Conservation (phyloP, 1,139 yeast genomes). For the Yamadazyma kanchanaburiensis region DNA sequence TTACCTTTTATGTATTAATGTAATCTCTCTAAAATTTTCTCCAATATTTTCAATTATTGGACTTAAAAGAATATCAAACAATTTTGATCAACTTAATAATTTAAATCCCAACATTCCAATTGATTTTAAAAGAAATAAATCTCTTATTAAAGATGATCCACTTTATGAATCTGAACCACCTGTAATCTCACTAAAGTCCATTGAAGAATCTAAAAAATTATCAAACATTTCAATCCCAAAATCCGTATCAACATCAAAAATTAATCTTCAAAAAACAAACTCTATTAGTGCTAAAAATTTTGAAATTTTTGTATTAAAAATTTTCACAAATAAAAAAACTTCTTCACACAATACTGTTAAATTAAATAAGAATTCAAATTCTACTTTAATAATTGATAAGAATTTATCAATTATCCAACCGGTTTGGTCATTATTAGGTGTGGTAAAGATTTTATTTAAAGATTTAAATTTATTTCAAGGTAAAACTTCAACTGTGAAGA, state of each 20-base stretch:
- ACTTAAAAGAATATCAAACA: conserved; percentile 23
- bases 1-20: conserved; percentile 40
- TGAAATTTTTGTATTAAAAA: conserved; percentile 48
- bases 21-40: conserved; percentile 34
- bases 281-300: conserved; percentile 54
- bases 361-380: conserved; percentile 14
- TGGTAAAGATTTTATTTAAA: conserved; percentile 52
- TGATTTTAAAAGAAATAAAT: conserved; percentile 14
- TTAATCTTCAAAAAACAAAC: conserved; percentile 9
- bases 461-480: conserved; percentile 52
- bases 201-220: conserved; percentile 3
- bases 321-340: conserved; percentile 28
- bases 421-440: conserved; percentile 65
- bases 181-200: conserved; percentile 9
- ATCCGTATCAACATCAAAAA: conserved; percentile 11
- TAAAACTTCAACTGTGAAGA: conserved; percentile 20
- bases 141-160: conserved; percentile 8
- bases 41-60: conserved; percentile 27
- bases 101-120: conserved; percentile 23
- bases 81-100: conserved; percentile 29
- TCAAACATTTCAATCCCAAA: conserved; percentile 11
- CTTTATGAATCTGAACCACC: conserved; percentile 5
- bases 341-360: conserved; percentile 8
- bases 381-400: conserved; percentile 13
- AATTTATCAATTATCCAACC: conserved; percentile 47